Conservation (phyloP, 2,329 filamentous ascomycete genomes). For the Trichophaea hybrida region DNA sequence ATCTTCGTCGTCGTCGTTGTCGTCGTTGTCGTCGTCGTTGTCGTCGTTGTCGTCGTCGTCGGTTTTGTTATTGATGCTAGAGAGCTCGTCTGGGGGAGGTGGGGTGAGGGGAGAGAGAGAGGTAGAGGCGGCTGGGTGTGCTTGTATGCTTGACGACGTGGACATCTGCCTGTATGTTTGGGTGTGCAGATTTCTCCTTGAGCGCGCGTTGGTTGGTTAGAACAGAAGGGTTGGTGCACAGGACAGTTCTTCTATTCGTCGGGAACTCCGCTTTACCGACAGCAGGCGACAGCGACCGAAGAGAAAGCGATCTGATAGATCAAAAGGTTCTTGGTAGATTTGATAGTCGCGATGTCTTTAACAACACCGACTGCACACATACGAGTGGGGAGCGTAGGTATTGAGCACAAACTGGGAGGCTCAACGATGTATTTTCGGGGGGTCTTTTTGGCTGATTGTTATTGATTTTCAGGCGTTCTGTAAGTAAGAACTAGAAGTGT, state of each 20-base stretch:
- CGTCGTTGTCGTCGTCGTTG: not conserved
- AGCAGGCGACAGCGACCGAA: not conserved
- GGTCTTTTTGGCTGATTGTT: too few relatives aligned
- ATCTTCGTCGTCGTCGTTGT: conserved; percentile 9
- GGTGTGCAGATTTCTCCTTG: not conserved
- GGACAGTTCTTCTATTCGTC: not conserved
- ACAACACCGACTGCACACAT: too few relatives aligned
- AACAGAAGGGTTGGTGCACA: not conserved
- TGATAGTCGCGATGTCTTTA: too few relatives aligned
- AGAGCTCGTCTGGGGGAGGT: not conserved
- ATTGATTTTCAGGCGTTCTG: too few relatives aligned
- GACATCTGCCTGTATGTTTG: not conserved
- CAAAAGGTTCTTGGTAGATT: too few relatives aligned
- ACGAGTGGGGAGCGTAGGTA: too few relatives aligned
- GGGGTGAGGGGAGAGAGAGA: conserved; percentile 2
- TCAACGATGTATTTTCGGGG: too few relatives aligned
- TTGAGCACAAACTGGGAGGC: too few relatives aligned
- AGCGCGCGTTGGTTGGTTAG: not conserved
- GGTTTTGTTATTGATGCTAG: conserved; percentile 5
- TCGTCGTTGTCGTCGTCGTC: conserved; percentile 8
- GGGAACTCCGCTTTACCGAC: not conserved
- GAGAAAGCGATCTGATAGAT: not conserved
- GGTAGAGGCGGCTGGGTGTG: conserved; percentile 1
- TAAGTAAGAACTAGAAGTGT: too few relatives aligned
- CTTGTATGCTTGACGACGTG: conserved; percentile 3